Percentiles rank a stretch among this genome's conserved stretches.
phyloP scores from a whole-genome alignment of 345 rosid genomes.

The Anacardium occidentale region DNA sequence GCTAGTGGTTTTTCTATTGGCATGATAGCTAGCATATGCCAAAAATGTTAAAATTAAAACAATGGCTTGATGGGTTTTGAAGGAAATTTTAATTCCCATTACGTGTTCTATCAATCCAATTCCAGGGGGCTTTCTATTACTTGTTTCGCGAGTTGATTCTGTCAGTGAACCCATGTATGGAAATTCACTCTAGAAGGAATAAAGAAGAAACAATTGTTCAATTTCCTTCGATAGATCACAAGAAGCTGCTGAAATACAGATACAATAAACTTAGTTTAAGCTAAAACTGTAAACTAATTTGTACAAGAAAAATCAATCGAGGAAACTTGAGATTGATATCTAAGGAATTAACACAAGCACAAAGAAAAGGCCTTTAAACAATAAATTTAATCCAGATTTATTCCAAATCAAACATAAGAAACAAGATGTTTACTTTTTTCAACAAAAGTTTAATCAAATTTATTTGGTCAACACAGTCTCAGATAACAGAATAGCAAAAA shows the following conservation, averaged over 20 bases:
- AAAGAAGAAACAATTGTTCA: slow-evolving; percentile 11
- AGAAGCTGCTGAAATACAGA: slow-evolving; percentile 19
- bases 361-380: not conserved
- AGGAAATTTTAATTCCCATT: slow-evolving; percentile 54
- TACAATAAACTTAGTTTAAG: not conserved
- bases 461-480: not conserved
- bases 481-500: not conserved
- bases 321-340: not conserved
- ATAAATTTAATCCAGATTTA: not conserved
- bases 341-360: not conserved
- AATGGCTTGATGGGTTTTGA: slow-evolving; percentile 60
- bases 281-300: not conserved
- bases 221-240: slow-evolving; percentile 14
- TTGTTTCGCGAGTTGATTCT: slow-evolving; percentile 26
- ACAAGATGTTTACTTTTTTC: not conserved
- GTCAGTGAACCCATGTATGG: slow-evolving; percentile 51
- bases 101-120: slow-evolving; percentile 52
- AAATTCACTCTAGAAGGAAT: not conserved
- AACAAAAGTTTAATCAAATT: not conserved
- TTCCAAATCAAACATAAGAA: not conserved
- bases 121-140: slow-evolving; percentile 56
- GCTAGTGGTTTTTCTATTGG: slow-evolving; percentile 84
- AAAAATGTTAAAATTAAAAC: slow-evolving; percentile 85
- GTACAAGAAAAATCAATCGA: not conserved
- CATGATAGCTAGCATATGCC: slow-evolving; percentile 81